These are phyloP conservation scores for Rhododendron simsii DNA, from an alignment of 148 eudicot species.

Conservation along the genomic window DNA sequence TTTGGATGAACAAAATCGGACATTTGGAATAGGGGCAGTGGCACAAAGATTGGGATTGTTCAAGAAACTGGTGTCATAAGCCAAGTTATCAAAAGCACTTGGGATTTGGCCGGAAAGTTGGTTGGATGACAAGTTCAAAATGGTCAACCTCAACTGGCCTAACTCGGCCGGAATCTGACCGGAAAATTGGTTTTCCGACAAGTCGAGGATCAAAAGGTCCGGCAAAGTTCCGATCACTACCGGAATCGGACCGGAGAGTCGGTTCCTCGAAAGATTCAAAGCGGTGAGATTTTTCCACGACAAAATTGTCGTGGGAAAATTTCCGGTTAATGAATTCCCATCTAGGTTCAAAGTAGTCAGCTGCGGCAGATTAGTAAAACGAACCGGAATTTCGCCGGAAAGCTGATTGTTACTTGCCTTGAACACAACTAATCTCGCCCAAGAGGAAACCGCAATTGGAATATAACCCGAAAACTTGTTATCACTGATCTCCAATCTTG, in stretches of 20 bases:
- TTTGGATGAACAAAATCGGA: slow-evolving; percentile 37
- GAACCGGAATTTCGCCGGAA: slow-evolving; percentile 45
- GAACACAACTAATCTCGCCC: slow-evolving; percentile 40
- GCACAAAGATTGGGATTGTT: slow-evolving; percentile 30
- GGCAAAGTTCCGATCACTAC: slow-evolving; percentile 17
- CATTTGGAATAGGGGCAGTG: slow-evolving; percentile 17
- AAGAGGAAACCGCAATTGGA: slow-evolving; percentile 29
- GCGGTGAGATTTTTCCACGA: slow-evolving; percentile 19
- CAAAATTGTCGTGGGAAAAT: slow-evolving; percentile 14
- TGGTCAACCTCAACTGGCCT: slow-evolving; percentile 16
- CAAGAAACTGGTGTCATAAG: slow-evolving; percentile 24
- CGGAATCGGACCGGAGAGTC: slow-evolving; percentile 27
- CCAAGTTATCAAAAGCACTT: slow-evolving; percentile 21
- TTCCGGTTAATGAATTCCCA: slow-evolving; percentile 22
- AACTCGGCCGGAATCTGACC: slow-evolving; percentile 27
- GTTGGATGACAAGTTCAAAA: slow-evolving; percentile 31
- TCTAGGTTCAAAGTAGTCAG: slow-evolving; percentile 13
- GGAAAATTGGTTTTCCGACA: slow-evolving; percentile 23
- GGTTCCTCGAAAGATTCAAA: slow-evolving; percentile 26
- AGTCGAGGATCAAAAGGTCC: slow-evolving; percentile 22
- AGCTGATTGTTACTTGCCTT: slow-evolving; percentile 49
- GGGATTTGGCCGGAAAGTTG: slow-evolving; percentile 29
- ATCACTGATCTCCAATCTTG: slow-evolving; percentile 39
- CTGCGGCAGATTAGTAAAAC: slow-evolving; percentile 32
- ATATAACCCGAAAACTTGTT: slow-evolving; percentile 52